These are phyloP conservation scores for Gracilaria gracilis DNA, from an alignment of 23 red algal genomes.

Conservation along the genomic window DNA sequence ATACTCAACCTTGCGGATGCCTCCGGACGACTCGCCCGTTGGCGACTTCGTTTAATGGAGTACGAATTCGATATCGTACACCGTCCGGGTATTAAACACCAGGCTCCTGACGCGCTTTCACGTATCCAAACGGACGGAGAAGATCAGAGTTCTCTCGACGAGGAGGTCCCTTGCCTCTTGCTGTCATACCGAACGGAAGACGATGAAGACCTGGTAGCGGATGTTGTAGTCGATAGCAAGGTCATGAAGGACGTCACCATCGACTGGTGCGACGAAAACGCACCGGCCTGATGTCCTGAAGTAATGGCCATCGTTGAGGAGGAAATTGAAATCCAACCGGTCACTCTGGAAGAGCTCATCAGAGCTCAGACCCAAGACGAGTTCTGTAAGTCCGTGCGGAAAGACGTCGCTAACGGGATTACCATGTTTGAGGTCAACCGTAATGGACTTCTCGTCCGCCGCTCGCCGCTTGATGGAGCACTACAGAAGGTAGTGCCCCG, in stretches of 20 bases:
- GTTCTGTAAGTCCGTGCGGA: constrained; percentile 17
- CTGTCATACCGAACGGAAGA: not conserved
- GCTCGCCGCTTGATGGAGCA: not conserved
- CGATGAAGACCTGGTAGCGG: not conserved
- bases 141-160: not conserved
- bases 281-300: not conserved
- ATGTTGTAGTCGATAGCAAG: not conserved
- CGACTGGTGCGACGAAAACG: not conserved
- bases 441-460: not conserved
- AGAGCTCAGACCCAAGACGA: constrained; percentile 26
- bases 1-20: constrained; percentile 30
- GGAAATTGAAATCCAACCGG: not conserved
- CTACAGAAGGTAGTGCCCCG: not conserved
- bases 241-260: not conserved
- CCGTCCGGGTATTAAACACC: constrained; percentile 2
- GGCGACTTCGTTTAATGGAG: too few relatives aligned
- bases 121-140: constrained; percentile 15
- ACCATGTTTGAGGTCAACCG: constrained; percentile 5
- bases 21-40: too few relatives aligned
- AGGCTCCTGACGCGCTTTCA: constrained; percentile 15
- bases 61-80: too few relatives aligned
- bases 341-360: constrained; percentile 15
- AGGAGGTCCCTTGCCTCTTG: constrained; percentile 28
- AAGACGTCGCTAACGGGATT: not conserved
- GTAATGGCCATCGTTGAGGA: not conserved